A percentile compares a stretch with the other conserved stretches of the same genome.
phyloP scores from a whole-genome alignment of 1,139 yeast species.

The Candida pseudoviswanathii region DNA sequence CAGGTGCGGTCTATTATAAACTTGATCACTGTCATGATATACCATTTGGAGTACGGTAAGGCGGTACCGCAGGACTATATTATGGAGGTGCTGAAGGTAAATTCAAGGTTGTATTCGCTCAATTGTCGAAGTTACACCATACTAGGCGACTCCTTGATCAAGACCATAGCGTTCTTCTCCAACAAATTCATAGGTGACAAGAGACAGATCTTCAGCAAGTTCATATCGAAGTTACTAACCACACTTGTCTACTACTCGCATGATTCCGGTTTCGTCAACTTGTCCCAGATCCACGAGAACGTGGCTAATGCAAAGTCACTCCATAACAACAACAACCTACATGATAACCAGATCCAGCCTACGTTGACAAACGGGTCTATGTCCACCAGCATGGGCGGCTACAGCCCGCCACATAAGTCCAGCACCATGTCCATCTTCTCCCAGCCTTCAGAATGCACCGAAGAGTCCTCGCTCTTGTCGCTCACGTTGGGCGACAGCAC shows the following conservation, averaged over 20 bases:
- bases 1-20: slow-evolving; percentile 23
- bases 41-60: slow-evolving; percentile 19
- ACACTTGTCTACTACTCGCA: slow-evolving; percentile 16
- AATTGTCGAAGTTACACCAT: slow-evolving; percentile 18
- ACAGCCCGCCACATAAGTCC: slow-evolving; percentile 4
- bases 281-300: background rate
- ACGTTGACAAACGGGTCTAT: slow-evolving; percentile 6
- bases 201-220: slow-evolving; percentile 19
- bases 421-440: slow-evolving; percentile 6
- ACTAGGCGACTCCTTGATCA: slow-evolving; percentile 26
- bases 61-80: slow-evolving; percentile 16
- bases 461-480: slow-evolving; percentile 10
- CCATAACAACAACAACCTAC: background rate
- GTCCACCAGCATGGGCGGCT: background rate
- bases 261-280: slow-evolving; percentile 12
- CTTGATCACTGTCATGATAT: slow-evolving; percentile 21
- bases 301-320: background rate
- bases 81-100: slow-evolving; percentile 19
- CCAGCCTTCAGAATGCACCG: slow-evolving; percentile 7
- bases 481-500: slow-evolving; percentile 8
- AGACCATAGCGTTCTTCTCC: slow-evolving; percentile 15
- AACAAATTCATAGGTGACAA: slow-evolving; percentile 10
- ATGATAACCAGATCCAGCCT: background rate
- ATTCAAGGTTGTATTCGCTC: slow-evolving; percentile 24
- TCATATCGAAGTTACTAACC: slow-evolving; percentile 21